Conservation (phyloP, 2,329 filamentous ascomycete species). For the Pseudonectria foliicola region DNA sequence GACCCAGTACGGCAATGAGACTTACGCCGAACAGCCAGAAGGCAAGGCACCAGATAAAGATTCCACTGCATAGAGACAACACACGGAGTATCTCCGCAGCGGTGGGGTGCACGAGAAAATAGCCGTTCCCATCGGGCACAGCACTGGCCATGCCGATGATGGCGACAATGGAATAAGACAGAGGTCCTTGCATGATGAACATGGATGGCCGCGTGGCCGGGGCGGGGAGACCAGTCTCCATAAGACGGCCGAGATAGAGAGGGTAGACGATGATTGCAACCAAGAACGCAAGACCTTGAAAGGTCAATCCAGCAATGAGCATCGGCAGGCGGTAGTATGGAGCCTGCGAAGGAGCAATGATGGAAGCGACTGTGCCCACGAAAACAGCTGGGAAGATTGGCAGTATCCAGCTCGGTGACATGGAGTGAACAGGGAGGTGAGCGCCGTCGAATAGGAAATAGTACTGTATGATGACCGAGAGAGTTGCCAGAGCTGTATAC, state of each 20-base stretch:
- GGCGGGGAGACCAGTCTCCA: conserved; percentile 21
- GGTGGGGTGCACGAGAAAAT: conserved; percentile 18
- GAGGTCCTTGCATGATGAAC: conserved; percentile 19
- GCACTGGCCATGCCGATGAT: conserved; percentile 20
- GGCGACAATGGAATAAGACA: conserved; percentile 19
- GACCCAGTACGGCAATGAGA: conserved; percentile 14
- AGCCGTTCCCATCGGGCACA: conserved; percentile 17
- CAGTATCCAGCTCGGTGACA: conserved; percentile 24
- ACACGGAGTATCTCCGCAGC: conserved; percentile 17
- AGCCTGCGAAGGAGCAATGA: conserved; percentile 17
- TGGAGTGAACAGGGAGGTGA: conserved; percentile 18
- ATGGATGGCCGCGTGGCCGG: conserved; percentile 21
- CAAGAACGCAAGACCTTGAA: conserved; percentile 21
- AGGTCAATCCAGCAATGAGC: conserved; percentile 19
- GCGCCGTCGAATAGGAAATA: conserved; percentile 24
- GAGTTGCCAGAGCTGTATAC: conserved; percentile 33
- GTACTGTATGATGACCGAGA: conserved; percentile 19
- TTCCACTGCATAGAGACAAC: conserved; percentile 16
- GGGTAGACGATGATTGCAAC: conserved; percentile 18
- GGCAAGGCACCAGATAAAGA: conserved; percentile 22
- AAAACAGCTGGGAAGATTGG: conserved; percentile 24
- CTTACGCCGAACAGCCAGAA: conserved; percentile 23
- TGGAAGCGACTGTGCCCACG: conserved; percentile 18
- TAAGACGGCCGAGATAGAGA: conserved; percentile 18
- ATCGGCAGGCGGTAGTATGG: conserved; percentile 19